Base-by-base conservation (phyloP, 1,139 yeast genomes). In the Taphrina betulina region DNA sequence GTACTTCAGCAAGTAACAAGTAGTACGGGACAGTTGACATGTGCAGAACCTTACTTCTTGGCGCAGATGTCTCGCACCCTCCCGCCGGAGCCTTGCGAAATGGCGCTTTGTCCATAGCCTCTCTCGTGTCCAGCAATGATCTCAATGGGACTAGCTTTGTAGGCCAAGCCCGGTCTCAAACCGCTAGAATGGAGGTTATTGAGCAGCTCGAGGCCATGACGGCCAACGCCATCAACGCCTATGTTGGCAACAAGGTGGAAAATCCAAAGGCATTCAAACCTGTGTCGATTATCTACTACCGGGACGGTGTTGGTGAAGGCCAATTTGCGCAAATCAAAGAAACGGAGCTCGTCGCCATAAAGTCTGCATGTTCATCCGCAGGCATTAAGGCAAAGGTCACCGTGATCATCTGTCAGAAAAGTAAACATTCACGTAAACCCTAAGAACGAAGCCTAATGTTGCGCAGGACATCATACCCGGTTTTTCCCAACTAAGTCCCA, bases 31-130 rank as follows among this genome's bases (percentile, higher is more conserved):
- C 22, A 28, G n/a, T 26, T 34, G 19, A 23, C 29, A 34, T 23
- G 19, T 22, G 35, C 24, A 41, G 46, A 5, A 59, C 64, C 19
- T 61, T 68, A 34, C 44, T 68, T 20, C 56, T 67, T 7, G 70
- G 70, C 40, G 70, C 68, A 1, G 70, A 68, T 61, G 70, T 68
- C 22, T 65, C 69, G 2, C 70, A 68, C 41, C 69, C 69, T 26
- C 60, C 61, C 2, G 65, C 66, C 17, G 67, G 66, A 16, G 26
- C 23, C 19, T 40, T 61, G 19, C 54, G 62, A 16, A 59, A 62
- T 17, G 62, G 61, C 17, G 52, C 58, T 10, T 65, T 67, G 10
- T 66, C 69, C 22, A 60, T 66, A 48, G 68, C 69, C 5, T 62
- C 68, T 5, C 63, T 66, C 52, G 70, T 67, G 26, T 69, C 68